Conservation (phyloP, 2,329 filamentous ascomycete species). For the Neofusicoccum ribis region DNA sequence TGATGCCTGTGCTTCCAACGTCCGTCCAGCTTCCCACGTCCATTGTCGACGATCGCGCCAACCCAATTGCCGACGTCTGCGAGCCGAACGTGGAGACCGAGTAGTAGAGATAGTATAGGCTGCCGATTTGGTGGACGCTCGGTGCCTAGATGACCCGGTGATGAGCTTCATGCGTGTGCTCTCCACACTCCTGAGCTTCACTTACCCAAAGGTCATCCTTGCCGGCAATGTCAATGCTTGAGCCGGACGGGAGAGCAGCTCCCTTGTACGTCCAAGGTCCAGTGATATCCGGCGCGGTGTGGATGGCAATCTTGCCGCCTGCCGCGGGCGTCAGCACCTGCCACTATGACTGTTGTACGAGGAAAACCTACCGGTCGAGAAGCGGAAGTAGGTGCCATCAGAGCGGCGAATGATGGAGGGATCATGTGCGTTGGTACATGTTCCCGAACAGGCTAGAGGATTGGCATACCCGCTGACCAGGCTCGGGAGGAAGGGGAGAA, state of each 20-base stretch:
- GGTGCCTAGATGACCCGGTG: slow-evolving; percentile 53
- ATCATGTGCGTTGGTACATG: slow-evolving; percentile 50
- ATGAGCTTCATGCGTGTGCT: background rate
- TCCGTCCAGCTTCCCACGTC: slow-evolving; percentile 61
- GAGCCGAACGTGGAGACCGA: slow-evolving; percentile 63
- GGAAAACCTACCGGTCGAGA: slow-evolving; percentile 43
- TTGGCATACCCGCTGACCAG: slow-evolving; percentile 36
- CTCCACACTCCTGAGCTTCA: background rate
- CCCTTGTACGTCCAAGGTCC: slow-evolving; percentile 55
- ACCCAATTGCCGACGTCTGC: slow-evolving; percentile 63
- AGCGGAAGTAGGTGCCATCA: slow-evolving; percentile 55
- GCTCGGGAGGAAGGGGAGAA: background rate
- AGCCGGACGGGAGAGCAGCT: slow-evolving; percentile 47
- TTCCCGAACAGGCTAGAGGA: slow-evolving; percentile 43
- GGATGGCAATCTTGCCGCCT: slow-evolving; percentile 51
- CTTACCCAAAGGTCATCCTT: slow-evolving; percentile 53
- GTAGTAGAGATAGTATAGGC: slow-evolving; percentile 66
- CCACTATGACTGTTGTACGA: too few species aligned
- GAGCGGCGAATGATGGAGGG: slow-evolving; percentile 51
- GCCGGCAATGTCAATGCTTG: slow-evolving; percentile 48
- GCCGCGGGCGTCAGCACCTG: background rate
- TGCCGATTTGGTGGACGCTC: slow-evolving; percentile 59
- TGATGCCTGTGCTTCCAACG: slow-evolving; percentile 55
- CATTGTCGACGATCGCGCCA: slow-evolving; percentile 52
- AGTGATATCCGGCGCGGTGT: slow-evolving; percentile 47